Base-by-base conservation (phyloP, 2,329 filamentous ascomycete species). In the Alternaria sp. region DNA sequence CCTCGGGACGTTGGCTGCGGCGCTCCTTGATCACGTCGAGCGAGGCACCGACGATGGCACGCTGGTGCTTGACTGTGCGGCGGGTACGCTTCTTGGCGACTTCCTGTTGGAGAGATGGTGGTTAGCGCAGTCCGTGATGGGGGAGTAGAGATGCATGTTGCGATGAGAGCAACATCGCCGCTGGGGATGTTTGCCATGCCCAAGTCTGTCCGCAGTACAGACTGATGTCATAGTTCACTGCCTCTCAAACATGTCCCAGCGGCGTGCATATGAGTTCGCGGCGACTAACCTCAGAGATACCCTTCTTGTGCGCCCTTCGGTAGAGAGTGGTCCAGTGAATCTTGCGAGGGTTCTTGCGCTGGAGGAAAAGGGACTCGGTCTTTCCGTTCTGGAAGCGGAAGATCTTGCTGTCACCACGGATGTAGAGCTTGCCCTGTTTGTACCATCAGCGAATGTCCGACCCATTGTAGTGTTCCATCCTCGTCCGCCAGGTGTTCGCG, bases 371-470 rank as follows among this genome's bases (percentile, higher is more conserved):
- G 77, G 94, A 97, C 88, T 99, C 96, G 86, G 93, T 95, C 89
- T 99, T 99, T 88, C 96, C 94, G 87, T 97, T 97, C 87, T 97
- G 94, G 92, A 99, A 99, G 84, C 96, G 94, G 92, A 99, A 99
- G 89, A 98, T 90, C 90, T 98, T 99, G 94, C 92, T 97, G 90
- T 99, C 96, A 83, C 95, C 94, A 86, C 96, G 94, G 89, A 99
- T 88, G 88, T 95, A 99, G 88, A 99, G 92, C 89, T 98, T 98
- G 88, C 96, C 96, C 96, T 98, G 83, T 71, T 58, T 43, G 65
- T 61, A 64, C 59, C 72, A 77, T 77, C 76, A 79, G 77, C 74
- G 58, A 58, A 58, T 70, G 54, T 68, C 58, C 66, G 53, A 53
- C 51, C 61, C 57, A 61, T 59, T 63, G 51, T 53, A 55, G 50